Evolutionary conservation across 2,329 filamentous ascomycete species (phyloP).

Genomic region (Hypoxylon sp.): DNA sequence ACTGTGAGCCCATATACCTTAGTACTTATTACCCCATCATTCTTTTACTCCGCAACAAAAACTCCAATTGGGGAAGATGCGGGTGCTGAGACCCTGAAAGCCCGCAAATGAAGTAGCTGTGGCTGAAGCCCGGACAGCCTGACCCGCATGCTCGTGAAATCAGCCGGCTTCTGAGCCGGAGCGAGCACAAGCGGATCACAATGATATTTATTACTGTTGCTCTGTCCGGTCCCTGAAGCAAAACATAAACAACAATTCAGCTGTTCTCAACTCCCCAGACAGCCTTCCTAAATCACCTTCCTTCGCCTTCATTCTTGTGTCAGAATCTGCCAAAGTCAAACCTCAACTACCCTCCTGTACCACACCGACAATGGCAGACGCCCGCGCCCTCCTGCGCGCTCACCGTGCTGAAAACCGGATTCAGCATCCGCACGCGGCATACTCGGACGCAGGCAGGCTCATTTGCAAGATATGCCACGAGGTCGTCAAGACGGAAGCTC

Average conservation of each 20-base stretch:
- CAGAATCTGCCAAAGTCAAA: not conserved
- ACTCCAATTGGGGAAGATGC: slow-evolving; percentile 33
- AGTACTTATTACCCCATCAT: not conserved
- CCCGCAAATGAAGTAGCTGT: slow-evolving; percentile 11
- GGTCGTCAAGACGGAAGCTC: slow-evolving; percentile 73
- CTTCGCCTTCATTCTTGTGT: not conserved
- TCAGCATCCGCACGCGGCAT: slow-evolving; percentile 77
- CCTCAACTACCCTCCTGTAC: not conserved
- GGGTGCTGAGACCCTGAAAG: slow-evolving; percentile 27
- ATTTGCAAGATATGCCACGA: slow-evolving; percentile 77
- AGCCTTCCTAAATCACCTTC: not conserved
- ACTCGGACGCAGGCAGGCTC: slow-evolving; percentile 77
- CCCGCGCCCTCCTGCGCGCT: slow-evolving; percentile 82
- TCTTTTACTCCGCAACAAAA: slow-evolving; percentile 28
- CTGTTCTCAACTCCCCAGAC: not conserved
- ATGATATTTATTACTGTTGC: slow-evolving; percentile 15
- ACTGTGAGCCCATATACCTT: too few relatives aligned
- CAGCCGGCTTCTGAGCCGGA: slow-evolving; percentile 18
- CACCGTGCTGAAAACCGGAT: slow-evolving; percentile 82
- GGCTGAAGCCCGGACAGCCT: slow-evolving; percentile 29
- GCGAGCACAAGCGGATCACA: slow-evolving; percentile 32
- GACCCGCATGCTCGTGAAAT: slow-evolving; percentile 32
- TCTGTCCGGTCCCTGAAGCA: slow-evolving; percentile 17
- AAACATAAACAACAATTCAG: slow-evolving; percentile 16
- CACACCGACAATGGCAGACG: slow-evolving; percentile 76